Base-by-base conservation (phyloP, 495 filamentous ascomycete genomes). In the Trichoderma parareesei region DNA sequence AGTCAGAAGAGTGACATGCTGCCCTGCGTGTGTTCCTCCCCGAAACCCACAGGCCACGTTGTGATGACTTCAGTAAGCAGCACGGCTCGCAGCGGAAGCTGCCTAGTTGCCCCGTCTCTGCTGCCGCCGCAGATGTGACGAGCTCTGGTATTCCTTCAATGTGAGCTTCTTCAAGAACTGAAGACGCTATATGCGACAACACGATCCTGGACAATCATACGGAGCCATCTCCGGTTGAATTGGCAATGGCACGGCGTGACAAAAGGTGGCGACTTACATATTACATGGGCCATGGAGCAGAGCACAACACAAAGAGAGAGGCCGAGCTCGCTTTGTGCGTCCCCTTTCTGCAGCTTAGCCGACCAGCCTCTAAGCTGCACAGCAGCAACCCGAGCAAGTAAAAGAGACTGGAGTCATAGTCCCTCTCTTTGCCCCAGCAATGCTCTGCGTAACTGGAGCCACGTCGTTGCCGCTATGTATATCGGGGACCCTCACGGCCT, bases 21-120 rank as follows among this genome's bases (percentile, higher is more conserved):
- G 53, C 18, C n/a, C 18, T 49, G 46, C 46, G 46, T 57, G 27
- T 57, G 53, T 57, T 27, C 9, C 6, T 57, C 11, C n/a, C 33
- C 16, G 20, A 57, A 41, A 57, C 20, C 53, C 53, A 57, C 53
- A 57, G 37, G 53, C 53, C 53, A 57, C 53, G 53, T 57, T 57
- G 53, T 57, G 35, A 13, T 37, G 8, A 33, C 20, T 7, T 33
- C 53, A 35, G 27, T 7, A 11, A 14, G n/a, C 44, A 18, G 10
- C 53, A 13, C 53, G 27, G 53, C 10, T 37, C 20, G 14, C 53
- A 1, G 27, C 53, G 53, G 27, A 57, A 13, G 20, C 53, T 27
- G 27, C 27, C 27, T 57, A 57, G 33, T 33, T n/a, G 33, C 46
- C 46, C n/a, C 18, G n/a, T 49, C 46, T 49, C 46, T 49, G 27